Evolutionary conservation across 179 eudicot genomes (phyloP).

Genomic region (Carnegiea gigantea): DNA sequence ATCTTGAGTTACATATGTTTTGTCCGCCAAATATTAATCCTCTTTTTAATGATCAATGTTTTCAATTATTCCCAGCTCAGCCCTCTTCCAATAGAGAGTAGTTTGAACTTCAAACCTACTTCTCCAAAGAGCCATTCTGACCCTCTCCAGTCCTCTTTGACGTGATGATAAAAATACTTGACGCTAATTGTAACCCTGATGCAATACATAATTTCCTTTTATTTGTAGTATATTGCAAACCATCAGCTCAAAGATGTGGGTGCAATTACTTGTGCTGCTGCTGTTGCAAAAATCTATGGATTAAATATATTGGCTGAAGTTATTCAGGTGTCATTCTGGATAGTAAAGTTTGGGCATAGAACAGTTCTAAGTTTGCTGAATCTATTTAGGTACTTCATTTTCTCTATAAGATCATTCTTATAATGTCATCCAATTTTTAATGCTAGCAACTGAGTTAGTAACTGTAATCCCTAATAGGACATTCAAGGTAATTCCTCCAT

Average conservation of each 20-base stretch:
- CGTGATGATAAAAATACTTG: not conserved
- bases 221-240: constrained; percentile 40
- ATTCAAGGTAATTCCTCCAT: constrained; percentile 43
- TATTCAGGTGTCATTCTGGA: constrained; percentile 50
- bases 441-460: constrained; percentile 63
- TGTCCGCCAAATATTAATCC: not conserved
- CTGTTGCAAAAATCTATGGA: constrained; percentile 58
- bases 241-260: constrained; percentile 48
- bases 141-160: not conserved
- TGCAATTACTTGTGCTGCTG: constrained; percentile 62
- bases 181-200: not conserved
- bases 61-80: too few species aligned
- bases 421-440: constrained; percentile 62
- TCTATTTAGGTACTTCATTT: not conserved
- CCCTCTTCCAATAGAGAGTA: not conserved
- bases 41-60: too few species aligned
- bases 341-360: not conserved
- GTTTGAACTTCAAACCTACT: not conserved
- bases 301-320: constrained; percentile 52
- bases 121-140: not conserved
- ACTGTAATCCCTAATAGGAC: constrained; percentile 45
- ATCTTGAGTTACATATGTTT: not conserved
- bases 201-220: not conserved
- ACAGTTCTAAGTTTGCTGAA: not conserved
- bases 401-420: constrained; percentile 49